phyloP scores from a whole-genome alignment of 2,329 filamentous ascomycete genomes.

The Monosporascus sp. region DNA sequence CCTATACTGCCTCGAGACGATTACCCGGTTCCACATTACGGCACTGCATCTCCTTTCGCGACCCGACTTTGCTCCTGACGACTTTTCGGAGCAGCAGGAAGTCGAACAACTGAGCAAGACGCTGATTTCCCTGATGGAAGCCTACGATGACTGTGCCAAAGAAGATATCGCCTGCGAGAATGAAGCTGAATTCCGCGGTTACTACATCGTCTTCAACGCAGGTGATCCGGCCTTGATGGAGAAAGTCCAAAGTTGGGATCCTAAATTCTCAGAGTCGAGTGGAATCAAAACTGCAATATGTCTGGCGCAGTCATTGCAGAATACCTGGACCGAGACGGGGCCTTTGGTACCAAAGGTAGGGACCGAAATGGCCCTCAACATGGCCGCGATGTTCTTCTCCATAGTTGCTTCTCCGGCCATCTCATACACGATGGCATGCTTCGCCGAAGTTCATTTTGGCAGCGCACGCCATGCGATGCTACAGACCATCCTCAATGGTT shows the following conservation, averaged over 20 bases:
- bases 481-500: conserved; percentile 48
- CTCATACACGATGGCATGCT: conserved; percentile 66
- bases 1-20: conserved; percentile 60
- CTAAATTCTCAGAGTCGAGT: conserved; percentile 49
- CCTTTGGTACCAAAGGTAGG: conserved; percentile 47
- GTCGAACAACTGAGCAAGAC: conserved; percentile 62
- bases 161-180: conserved; percentile 54
- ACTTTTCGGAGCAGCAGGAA: conserved; percentile 63
- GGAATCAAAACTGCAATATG: conserved; percentile 57
- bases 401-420: conserved; percentile 52
- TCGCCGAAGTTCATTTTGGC: conserved; percentile 63
- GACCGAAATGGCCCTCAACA: conserved; percentile 43
- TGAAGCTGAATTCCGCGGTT: conserved; percentile 61
- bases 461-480: conserved; percentile 54
- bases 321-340: conserved; percentile 50
- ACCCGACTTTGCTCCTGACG: conserved; percentile 49
- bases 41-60: conserved; percentile 58
- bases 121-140: conserved; percentile 58
- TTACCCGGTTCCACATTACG: conserved; percentile 62
- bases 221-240: conserved; percentile 54
- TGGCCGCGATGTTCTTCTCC: conserved; percentile 52
- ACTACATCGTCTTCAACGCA: conserved; percentile 58
- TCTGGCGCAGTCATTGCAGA: conserved; percentile 56
- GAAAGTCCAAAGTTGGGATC: conserved; percentile 50
- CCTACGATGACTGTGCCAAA: conserved; percentile 61